Conservation (phyloP, 257 asterid genomes). For the Solanum corneliomulleri region DNA sequence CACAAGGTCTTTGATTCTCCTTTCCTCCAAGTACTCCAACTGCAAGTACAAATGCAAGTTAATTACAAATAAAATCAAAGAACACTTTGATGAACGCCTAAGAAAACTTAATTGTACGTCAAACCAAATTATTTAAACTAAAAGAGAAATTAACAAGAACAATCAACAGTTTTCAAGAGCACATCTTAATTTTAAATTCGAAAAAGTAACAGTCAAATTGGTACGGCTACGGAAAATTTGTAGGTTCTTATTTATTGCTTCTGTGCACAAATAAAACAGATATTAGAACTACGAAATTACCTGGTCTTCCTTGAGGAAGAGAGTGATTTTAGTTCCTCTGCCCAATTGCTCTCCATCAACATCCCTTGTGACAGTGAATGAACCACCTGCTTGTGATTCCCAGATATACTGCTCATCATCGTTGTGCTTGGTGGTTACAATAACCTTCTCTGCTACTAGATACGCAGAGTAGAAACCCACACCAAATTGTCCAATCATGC, state of each 20-base stretch:
- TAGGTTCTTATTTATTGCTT: not conserved
- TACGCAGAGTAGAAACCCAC: not conserved
- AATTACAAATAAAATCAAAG: not conserved
- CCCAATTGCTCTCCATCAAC: not conserved
- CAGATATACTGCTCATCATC: constrained; percentile 6
- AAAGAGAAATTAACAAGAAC: not conserved
- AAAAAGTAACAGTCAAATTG: not conserved
- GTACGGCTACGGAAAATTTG: not conserved
- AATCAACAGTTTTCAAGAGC: not conserved
- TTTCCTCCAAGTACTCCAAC: constrained; percentile 4
- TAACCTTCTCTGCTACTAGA: constrained; percentile 1
- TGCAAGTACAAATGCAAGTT: not conserved
- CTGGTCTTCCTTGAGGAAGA: constrained; percentile 5
- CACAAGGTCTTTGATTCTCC: constrained; percentile 6
- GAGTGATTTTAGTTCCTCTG: constrained; percentile 8
- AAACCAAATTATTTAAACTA: not conserved
- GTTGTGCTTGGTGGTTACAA: constrained; percentile 8
- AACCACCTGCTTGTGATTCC: constrained; percentile 8
- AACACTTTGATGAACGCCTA: not conserved
- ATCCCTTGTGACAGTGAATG: constrained; percentile 9
- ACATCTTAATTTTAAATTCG: not conserved
- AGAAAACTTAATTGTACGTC: not conserved
- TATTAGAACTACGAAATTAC: not conserved
- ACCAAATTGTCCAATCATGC: constrained; percentile 8
- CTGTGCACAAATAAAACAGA: not conserved